Evolutionary conservation across 2,329 filamentous ascomycete genomes (phyloP).

Genomic region (Penicillium sp.): DNA sequence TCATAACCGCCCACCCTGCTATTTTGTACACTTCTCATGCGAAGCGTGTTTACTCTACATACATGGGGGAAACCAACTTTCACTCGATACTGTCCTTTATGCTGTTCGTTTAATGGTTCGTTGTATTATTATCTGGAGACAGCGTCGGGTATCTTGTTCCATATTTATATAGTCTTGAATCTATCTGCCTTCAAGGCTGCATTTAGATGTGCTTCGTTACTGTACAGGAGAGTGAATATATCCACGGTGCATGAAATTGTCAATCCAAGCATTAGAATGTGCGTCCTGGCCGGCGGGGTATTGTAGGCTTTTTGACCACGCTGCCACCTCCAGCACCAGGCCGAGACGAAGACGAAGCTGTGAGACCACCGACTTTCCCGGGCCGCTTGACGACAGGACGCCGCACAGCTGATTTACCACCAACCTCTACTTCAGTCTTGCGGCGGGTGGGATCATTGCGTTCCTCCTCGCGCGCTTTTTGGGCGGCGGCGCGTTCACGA

Average conservation of each 20-base stretch:
- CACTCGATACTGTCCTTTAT: neutral
- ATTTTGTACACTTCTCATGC: no score
- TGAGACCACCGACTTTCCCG: constrained; percentile 30
- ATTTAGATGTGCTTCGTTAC: constrained; percentile 4
- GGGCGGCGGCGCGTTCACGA: constrained; percentile 56
- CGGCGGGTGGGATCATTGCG: constrained; percentile 34
- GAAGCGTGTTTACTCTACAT: neutral
- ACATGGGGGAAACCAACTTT: neutral
- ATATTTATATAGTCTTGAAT: neutral
- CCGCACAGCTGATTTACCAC: constrained; percentile 33
- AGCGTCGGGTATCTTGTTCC: constrained; percentile 12
- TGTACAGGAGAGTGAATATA: constrained; percentile 11
- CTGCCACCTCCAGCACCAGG: constrained; percentile 29
- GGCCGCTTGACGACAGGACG: constrained; percentile 30
- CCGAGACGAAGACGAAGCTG: constrained; percentile 28
- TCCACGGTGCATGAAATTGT: no score
- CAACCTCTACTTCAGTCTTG: constrained; percentile 37
- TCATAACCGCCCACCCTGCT: no score
- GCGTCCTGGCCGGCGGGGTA: constrained; percentile 36
- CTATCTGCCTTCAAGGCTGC: neutral
- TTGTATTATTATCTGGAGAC: neutral
- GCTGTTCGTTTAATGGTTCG: neutral
- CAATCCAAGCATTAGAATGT: constrained; percentile 25
- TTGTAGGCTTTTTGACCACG: constrained; percentile 40
- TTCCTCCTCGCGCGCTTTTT: constrained; percentile 41